Base-by-base conservation (phyloP, 73 alveolate species). In the Paramecium pentaurelia region DNA sequence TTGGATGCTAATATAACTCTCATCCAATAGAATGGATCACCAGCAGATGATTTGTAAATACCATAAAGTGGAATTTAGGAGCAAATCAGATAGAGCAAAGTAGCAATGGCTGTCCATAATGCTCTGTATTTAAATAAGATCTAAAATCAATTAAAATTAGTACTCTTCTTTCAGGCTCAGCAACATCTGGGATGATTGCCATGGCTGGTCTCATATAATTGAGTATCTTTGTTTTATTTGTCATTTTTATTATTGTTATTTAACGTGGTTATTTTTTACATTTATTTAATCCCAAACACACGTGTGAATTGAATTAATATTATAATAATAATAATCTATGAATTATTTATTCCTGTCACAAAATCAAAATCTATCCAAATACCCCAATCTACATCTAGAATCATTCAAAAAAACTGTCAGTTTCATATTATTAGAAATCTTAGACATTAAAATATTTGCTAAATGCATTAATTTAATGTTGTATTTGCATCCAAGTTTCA, bases 41-140 rank as follows among this genome's bases (percentile, higher is more conserved):
- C 97, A 80, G 98, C 99, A 44, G 96, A 95, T 42, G 96, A 87
- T 86, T 93, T 93, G 92, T 93, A 88, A 86, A 99, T 97, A 60
- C 99, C 99, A 93, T 98, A 99, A 88, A 99, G 98, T 28, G 99
- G 99, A 77, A 99, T 98, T 96, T 99, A 99, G 87, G 99, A 98
- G 96, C 99, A 98, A 51, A 99, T 98, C 95, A 99, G 94, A 96
- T 96, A 99, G 92, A 99, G 96, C 95, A 99, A 97, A 85, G 98
- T 97, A 38, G 99, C 98, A 71, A 98, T 97, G 51, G 99, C 98
- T 34, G 99, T 99, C 99, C 99, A 99, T 94, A 97, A 95, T 77
- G 97, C 92, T 96, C 96, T 97, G 91, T 97, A 99, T 60, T 95
- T 93, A 95, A 95, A 86, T 77, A 77, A 93, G 93, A 86, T 42